Conservation (phyloP, 164 flowering plant species). For the Aristolochia contorta region DNA sequence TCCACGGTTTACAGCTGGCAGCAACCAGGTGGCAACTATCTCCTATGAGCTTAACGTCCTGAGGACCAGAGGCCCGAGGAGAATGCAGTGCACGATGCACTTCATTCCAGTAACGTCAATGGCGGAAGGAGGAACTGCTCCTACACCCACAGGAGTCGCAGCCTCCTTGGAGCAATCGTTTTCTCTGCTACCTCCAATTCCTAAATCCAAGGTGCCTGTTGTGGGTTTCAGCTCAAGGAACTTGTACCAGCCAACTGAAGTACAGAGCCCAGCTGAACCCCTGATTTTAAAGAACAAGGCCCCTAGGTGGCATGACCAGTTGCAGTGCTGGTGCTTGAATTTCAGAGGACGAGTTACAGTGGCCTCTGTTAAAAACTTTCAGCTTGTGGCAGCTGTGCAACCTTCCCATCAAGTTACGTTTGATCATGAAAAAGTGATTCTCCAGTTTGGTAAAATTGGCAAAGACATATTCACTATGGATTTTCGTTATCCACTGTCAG, state of each 20-base stretch:
- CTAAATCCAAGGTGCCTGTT: conserved; percentile 20
- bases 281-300: conserved; percentile 61
- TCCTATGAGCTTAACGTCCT: conserved; percentile 74
- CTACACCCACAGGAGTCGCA: conserved; percentile 47
- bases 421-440: conserved; percentile 67
- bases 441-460: conserved; percentile 88
- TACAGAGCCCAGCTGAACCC: conserved; percentile 23
- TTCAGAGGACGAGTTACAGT: conserved; percentile 90
- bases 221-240: conserved; percentile 24
- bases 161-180: conserved; percentile 26
- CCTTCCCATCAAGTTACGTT: conserved; percentile 34
- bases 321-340: conserved; percentile 91
- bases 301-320: conserved; percentile 87
- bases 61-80: conserved; percentile 77
- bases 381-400: conserved; percentile 68
- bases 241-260: conserved; percentile 16
- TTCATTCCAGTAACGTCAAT: conserved; percentile 58
- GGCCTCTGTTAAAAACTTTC: conserved; percentile 94
- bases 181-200: conserved; percentile 9
- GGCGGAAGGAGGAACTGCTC: conserved; percentile 71
- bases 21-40: conserved; percentile 42
- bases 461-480: conserved; percentile 92
- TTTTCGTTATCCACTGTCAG: conserved; percentile 73
- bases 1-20: conserved; percentile 34
- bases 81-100: conserved; percentile 73